These are phyloP conservation scores for Hemisphaericaspora xylanilytica DNA, from an alignment of 1,139 yeast species.

Conservation along the genomic window DNA sequence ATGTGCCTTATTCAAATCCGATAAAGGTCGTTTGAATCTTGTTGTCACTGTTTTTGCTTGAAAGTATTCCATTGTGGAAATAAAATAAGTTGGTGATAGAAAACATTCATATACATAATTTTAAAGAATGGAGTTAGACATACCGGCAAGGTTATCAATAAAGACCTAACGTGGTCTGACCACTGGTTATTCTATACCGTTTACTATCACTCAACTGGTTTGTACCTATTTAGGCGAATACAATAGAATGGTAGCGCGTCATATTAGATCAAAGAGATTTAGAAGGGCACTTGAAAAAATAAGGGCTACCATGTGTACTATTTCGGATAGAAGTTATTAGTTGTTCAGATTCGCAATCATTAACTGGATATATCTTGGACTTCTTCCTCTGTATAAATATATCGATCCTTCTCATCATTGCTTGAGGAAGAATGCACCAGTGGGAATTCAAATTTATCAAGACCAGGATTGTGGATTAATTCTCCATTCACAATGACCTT, in stretches of 20 bases:
- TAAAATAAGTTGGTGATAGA: neutral
- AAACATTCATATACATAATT: no score
- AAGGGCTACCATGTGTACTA: no score
- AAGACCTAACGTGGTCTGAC: neutral
- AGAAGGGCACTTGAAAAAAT: no score
- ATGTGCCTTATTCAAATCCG: conserved; percentile 35
- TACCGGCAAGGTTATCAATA: neutral
- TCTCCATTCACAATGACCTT: neutral
- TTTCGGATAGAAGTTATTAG: no score
- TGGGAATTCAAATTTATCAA: no score
- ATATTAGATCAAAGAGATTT: no score
- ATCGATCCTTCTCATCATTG: neutral
- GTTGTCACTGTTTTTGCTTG: conserved; percentile 18
- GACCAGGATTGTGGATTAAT: no score
- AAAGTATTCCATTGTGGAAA: conserved; percentile 14
- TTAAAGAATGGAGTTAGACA: no score
- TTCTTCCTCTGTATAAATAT: neutral
- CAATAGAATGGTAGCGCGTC: conserved; percentile 3
- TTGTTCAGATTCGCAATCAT: no score
- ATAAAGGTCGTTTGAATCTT: conserved; percentile 30
- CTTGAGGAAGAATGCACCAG: no score
- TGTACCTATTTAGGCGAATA: neutral
- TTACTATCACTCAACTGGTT: neutral
- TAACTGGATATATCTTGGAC: no score
- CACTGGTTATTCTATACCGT: neutral